Evolutionary conservation across 352 stramenopile species (phyloP).

Genomic region (Phytophthora hibernalis): DNA sequence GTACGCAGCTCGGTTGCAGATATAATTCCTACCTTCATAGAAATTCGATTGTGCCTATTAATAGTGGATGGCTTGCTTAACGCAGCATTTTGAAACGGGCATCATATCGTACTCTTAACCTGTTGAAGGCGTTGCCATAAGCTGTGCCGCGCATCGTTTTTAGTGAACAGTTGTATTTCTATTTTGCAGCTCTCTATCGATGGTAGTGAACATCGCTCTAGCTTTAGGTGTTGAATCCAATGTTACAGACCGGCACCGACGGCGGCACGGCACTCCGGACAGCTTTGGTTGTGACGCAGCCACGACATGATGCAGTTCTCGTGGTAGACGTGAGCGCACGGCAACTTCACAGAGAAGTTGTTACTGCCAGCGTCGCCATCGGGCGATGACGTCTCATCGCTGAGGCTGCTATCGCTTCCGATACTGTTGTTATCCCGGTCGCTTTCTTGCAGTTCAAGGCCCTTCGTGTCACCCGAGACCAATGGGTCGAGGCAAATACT

Average conservation of each 20-base stretch:
- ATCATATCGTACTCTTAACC: too few species aligned
- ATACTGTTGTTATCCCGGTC: neutral
- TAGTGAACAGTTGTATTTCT: neutral
- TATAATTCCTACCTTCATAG: too few species aligned
- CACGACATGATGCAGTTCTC: conserved; percentile 78
- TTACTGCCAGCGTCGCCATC: conserved; percentile 2
- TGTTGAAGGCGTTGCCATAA: too few species aligned
- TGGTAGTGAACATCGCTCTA: neutral
- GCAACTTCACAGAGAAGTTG: conserved; percentile 51
- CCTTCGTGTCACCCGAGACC: conserved; percentile 27
- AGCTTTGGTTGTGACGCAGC: conserved; percentile 65
- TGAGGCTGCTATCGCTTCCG: neutral
- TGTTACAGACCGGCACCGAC: conserved; percentile 33
- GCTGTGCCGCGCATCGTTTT: neutral
- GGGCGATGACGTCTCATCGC: neutral
- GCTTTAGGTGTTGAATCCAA: neutral
- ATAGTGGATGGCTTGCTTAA: too few species aligned
- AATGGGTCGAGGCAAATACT: conserved; percentile 68
- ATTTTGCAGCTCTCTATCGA: conserved; percentile 13
- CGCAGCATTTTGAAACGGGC: too few species aligned
- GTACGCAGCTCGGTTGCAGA: too few species aligned
- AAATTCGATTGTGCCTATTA: too few species aligned
- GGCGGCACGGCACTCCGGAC: conserved; percentile 59
- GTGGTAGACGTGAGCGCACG: conserved; percentile 65
- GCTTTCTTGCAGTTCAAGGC: conserved; percentile 22